Evolutionary conservation across 1,284 basidiomycete species (phyloP).

Genomic region (Microbotryum lychnidis-dioicae): DNA sequence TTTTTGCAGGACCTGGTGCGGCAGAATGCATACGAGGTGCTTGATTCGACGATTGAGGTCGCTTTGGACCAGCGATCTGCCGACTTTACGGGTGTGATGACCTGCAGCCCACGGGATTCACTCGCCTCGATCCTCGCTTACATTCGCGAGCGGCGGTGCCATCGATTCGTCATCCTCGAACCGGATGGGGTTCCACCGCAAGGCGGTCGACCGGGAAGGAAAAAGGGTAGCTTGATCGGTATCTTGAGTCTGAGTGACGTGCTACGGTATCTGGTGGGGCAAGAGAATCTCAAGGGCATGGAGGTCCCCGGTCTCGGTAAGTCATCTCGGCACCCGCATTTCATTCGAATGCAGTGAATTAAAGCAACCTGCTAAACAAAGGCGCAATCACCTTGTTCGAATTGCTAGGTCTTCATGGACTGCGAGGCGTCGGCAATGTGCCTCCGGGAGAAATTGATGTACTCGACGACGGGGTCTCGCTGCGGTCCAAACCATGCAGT

Average conservation of each 20-base stretch:
- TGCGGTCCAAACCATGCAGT: slow-evolving; percentile 5
- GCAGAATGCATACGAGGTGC: slow-evolving; percentile 75
- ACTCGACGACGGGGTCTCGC: background rate
- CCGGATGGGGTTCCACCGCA: slow-evolving; percentile 30
- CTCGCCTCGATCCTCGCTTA: slow-evolving; percentile 86
- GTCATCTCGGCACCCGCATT: background rate
- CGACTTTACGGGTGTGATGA: slow-evolving; percentile 93
- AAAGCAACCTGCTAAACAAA: too few species aligned
- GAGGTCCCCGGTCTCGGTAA: slow-evolving; percentile 30
- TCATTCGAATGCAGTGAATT: too few species aligned
- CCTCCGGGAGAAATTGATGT: background rate
- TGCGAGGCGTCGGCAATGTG: slow-evolving; percentile 15
- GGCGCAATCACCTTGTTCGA: too few species aligned
- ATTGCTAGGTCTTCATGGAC: slow-evolving; percentile 22
- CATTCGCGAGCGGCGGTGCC: slow-evolving; percentile 85
- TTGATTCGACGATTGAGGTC: slow-evolving; percentile 90
- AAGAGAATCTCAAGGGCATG: slow-evolving; percentile 31
- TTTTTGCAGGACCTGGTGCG: slow-evolving; percentile 71
- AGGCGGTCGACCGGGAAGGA: slow-evolving; percentile 49
- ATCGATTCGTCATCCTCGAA: slow-evolving; percentile 48
- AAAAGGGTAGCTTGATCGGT: slow-evolving; percentile 74
- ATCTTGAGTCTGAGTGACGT: slow-evolving; percentile 89
- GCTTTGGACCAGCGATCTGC: slow-evolving; percentile 82
- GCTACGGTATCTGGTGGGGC: slow-evolving; percentile 68
- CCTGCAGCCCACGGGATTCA: slow-evolving; percentile 87